A percentile compares a stretch with the other conserved stretches of the same genome.
Conservation (phyloP, 1,284 basidiomycete species). For the Coniferiporia weirii region DNA sequence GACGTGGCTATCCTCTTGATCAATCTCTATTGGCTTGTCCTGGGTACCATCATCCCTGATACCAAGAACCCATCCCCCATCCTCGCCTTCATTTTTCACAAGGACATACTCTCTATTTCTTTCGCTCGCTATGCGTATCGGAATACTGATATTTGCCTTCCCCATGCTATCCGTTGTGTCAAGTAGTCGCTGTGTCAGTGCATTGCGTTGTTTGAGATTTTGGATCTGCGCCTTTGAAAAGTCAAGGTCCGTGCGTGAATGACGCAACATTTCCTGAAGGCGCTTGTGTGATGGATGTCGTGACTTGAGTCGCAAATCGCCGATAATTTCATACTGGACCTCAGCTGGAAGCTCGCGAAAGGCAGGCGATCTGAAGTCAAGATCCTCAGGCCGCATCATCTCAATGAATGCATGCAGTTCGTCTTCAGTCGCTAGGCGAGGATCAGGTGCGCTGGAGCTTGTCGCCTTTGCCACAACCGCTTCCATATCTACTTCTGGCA, state of each 20-base stretch:
- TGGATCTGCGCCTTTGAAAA: slow-evolving; percentile 95
- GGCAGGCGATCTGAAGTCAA: slow-evolving; percentile 83
- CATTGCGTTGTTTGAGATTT: slow-evolving; percentile 85
- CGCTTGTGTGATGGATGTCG: slow-evolving; percentile 91
- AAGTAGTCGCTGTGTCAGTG: slow-evolving; percentile 92
- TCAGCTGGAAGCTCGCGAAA: slow-evolving; percentile 93
- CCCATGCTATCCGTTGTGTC: slow-evolving; percentile 92
- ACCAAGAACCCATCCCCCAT: slow-evolving; percentile 92
- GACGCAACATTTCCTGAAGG: slow-evolving; percentile 85
- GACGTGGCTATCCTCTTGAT: slow-evolving; percentile 41
- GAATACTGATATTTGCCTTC: slow-evolving; percentile 84
- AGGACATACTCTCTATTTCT: slow-evolving; percentile 92
- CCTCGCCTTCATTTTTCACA: slow-evolving; percentile 81
- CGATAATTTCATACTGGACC: slow-evolving; percentile 97
- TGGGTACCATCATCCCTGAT: slow-evolving; percentile 76
- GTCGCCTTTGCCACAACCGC: slow-evolving; percentile 55
- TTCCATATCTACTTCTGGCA: slow-evolving; percentile 70
- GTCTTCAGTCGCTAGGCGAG: slow-evolving; percentile 89
- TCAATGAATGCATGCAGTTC: slow-evolving; percentile 89
- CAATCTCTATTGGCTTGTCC: slow-evolving; percentile 85
- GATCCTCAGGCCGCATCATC: slow-evolving; percentile 88
- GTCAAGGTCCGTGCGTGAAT: slow-evolving; percentile 82
- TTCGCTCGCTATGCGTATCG: slow-evolving; percentile 90
- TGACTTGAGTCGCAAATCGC: slow-evolving; percentile 90
- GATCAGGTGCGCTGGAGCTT: slow-evolving; percentile 64